These are phyloP conservation scores for Penicillium desertorum DNA, from an alignment of 495 filamentous ascomycete species.

Conservation along the genomic window DNA sequence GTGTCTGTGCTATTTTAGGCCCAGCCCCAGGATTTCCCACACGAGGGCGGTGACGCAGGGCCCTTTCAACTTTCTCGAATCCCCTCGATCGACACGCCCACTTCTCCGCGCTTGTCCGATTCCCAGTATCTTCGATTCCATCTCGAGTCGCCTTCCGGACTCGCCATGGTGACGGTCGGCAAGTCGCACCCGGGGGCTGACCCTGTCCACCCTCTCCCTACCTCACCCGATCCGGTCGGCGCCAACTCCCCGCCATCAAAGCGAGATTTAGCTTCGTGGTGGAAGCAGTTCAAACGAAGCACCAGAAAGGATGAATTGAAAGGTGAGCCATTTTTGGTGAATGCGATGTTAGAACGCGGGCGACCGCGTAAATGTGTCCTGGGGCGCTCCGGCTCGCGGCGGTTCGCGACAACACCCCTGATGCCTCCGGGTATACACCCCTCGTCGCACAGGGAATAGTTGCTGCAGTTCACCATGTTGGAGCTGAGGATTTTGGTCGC, in stretches of 20 bases:
- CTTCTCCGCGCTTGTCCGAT: constrained; percentile 7
- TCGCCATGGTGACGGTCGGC: constrained; percentile 43
- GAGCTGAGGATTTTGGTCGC: neutral
- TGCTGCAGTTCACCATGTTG: neutral
- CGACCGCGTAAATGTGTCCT: neutral
- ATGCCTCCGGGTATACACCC: neutral
- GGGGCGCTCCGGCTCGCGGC: constrained; percentile 2
- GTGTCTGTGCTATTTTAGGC: constrained; percentile 38
- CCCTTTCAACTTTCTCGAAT: constrained; percentile 18
- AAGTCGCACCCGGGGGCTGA: constrained; percentile 45
- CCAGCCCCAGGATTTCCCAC: constrained; percentile 41
- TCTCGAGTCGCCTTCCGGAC: constrained; percentile 16
- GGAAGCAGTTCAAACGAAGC: constrained; percentile 81
- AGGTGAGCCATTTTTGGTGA: constrained; percentile 51
- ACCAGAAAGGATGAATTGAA: constrained; percentile 73
- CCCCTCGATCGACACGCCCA: constrained; percentile 12
- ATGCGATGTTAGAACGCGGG: constrained; percentile 1
- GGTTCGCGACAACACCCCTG: constrained; percentile 12
- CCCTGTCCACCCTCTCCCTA: constrained; percentile 34
- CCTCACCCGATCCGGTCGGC: constrained; percentile 36
- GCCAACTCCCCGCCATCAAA: constrained; percentile 65
- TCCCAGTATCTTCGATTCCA: neutral
- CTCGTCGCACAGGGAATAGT: constrained; percentile 1
- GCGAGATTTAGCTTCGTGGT: constrained; percentile 85
- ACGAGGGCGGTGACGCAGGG: constrained; percentile 42